Conservation (phyloP, 306 rosid species). For the Cicer arietinum region DNA sequence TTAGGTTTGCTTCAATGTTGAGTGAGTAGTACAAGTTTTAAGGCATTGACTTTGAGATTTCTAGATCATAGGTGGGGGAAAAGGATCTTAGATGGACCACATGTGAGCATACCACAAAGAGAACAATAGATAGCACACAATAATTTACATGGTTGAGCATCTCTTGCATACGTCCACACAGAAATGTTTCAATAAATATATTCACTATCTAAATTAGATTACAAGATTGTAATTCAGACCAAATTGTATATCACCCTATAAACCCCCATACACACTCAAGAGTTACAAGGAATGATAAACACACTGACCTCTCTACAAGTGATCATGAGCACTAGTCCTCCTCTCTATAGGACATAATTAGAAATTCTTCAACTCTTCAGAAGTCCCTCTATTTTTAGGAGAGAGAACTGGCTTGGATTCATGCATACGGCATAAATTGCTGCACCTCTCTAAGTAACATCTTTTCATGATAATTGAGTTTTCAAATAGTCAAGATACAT, state of each 20-base stretch:
- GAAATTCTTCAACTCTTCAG: not conserved
- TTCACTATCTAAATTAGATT: too few species aligned
- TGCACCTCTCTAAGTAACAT: not conserved
- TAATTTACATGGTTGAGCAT: too few species aligned
- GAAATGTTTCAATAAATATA: too few species aligned
- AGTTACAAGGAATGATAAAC: too few species aligned
- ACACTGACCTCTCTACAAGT: too few species aligned
- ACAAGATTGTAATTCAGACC: too few species aligned
- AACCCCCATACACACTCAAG: too few species aligned
- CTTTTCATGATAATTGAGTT: not conserved
- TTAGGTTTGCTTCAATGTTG: not conserved
- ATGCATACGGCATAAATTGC: not conserved
- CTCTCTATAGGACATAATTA: not conserved
- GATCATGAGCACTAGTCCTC: too few species aligned
- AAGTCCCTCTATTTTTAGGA: not conserved
- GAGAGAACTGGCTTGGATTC: not conserved
- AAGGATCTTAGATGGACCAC: too few species aligned
- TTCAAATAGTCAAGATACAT: not conserved
- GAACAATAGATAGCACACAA: not conserved
- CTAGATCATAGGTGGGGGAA: not conserved
- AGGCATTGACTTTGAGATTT: slow-evolving; percentile 31
- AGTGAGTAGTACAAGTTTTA: not conserved
- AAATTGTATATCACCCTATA: too few species aligned
- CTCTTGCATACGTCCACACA: too few species aligned
- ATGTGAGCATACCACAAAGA: too few species aligned